Evolutionary conservation across 345 rosid genomes (phyloP).

Genomic region (Populus pruinosa): DNA sequence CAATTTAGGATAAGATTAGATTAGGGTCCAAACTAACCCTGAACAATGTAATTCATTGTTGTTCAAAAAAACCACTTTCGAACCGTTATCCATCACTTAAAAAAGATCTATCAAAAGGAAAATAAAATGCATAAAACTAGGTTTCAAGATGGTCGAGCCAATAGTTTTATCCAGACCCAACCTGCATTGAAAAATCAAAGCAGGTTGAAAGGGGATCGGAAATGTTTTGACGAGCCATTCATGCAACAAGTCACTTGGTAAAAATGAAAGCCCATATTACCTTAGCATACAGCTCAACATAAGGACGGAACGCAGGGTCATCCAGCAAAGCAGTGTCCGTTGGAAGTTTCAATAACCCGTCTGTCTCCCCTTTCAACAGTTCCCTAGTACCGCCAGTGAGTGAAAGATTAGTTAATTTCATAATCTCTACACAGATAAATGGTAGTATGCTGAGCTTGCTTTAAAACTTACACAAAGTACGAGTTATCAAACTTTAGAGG

Average conservation of each 20-base stretch:
- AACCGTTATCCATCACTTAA: background rate
- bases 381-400: conserved; percentile 40
- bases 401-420: background rate
- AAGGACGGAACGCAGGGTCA: conserved; percentile 60
- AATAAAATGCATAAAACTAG: background rate
- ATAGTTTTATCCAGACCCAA: conserved; percentile 8
- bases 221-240: background rate
- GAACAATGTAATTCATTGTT: background rate
- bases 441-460: background rate
- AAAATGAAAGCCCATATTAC: conserved; percentile 28
- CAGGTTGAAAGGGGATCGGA: background rate
- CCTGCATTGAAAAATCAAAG: background rate
- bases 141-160: conserved; percentile 2
- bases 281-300: conserved; percentile 81
- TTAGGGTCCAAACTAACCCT: background rate
- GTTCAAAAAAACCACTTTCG: background rate
- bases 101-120: background rate
- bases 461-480: conserved; percentile 70
- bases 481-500: conserved; percentile 93
- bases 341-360: conserved; percentile 83
- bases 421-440: background rate
- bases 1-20: background rate
- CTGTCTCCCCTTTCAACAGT: conserved; percentile 66
- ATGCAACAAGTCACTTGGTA: background rate
- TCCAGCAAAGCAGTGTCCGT: conserved; percentile 73